A percentile compares a stretch with the other conserved stretches of the same genome.
These are phyloP conservation scores for Trematosphaeria pertusa DNA, from an alignment of 2,329 filamentous ascomycete genomes.

Conservation along the genomic window DNA sequence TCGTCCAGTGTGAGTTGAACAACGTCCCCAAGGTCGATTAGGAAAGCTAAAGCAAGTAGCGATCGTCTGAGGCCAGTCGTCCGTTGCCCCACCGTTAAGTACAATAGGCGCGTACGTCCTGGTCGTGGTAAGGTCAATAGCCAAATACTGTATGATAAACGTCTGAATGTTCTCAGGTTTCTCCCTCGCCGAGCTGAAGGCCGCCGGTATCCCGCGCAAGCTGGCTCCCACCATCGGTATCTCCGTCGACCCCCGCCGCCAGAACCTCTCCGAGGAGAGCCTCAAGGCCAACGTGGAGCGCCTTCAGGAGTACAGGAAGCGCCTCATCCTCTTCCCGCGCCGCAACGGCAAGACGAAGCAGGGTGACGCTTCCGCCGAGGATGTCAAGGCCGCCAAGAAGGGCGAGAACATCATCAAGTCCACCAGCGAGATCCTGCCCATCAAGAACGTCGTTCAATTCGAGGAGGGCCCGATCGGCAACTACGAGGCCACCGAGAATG, in stretches of 20 bases:
- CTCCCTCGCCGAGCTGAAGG: conserved; percentile 95
- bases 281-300: conserved; percentile 94
- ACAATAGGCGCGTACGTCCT: too few species aligned
- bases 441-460: conserved; percentile 74
- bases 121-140: too few species aligned
- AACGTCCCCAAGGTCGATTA: too few species aligned
- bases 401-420: conserved; percentile 59
- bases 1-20: too few species aligned
- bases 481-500: conserved; percentile 76
- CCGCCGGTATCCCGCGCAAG: conserved; percentile 93
- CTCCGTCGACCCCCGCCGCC: conserved; percentile 91
- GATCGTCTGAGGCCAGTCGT: conserved; percentile 97
- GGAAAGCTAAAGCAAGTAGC: too few species aligned
- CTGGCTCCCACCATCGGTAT: conserved; percentile 97
- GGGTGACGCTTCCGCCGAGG: conserved; percentile 84
- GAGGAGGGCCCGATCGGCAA: conserved; percentile 80
- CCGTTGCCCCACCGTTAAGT: conserved; percentile 97
- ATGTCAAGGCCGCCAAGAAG: conserved; percentile 73
- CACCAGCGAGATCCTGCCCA: conserved; percentile 71
- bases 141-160: too few species aligned
- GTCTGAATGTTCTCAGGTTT: too few species aligned
- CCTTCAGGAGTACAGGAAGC: conserved; percentile 96
- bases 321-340: conserved; percentile 97
- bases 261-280: conserved; percentile 96
- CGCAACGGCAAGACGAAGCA: conserved; percentile 91